A percentile compares a stretch with the other conserved stretches of the same genome.
Conservation (phyloP, 2,329 filamentous ascomycete genomes). For the Xylariaceae sp. region DNA sequence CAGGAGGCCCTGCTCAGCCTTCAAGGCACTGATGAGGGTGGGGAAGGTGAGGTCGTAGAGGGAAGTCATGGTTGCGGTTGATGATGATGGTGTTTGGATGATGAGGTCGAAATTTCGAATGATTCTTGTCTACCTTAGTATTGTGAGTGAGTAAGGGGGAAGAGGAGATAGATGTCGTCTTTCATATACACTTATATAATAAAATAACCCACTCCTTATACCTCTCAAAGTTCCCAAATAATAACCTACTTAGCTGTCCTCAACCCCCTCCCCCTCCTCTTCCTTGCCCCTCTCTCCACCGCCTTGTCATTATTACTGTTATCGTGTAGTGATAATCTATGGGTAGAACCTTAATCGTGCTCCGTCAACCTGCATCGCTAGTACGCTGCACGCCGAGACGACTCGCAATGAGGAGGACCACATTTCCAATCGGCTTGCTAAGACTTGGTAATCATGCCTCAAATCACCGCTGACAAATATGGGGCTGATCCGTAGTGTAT, state of each 20-base stretch:
- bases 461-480: constrained; percentile 22
- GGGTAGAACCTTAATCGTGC: neutral
- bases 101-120: no score
- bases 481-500: neutral
- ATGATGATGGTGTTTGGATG: neutral
- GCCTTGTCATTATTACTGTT: constrained; percentile 15
- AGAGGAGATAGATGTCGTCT: no score
- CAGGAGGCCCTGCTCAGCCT: constrained; percentile 45
- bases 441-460: constrained; percentile 7
- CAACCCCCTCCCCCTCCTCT: neutral
- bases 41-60: constrained; percentile 51
- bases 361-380: constrained; percentile 9
- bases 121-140: no score
- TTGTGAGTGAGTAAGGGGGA: neutral
- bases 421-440: neutral
- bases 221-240: no score
- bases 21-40: constrained; percentile 42
- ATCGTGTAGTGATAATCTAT: neutral
- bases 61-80: constrained; percentile 40
- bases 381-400: neutral
- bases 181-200: no score
- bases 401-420: no score
- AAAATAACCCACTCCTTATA: no score
- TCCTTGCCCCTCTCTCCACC: constrained; percentile 16
- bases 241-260: no score